Conservation (phyloP, 345 rosid genomes). For the Clausena lansium region DNA sequence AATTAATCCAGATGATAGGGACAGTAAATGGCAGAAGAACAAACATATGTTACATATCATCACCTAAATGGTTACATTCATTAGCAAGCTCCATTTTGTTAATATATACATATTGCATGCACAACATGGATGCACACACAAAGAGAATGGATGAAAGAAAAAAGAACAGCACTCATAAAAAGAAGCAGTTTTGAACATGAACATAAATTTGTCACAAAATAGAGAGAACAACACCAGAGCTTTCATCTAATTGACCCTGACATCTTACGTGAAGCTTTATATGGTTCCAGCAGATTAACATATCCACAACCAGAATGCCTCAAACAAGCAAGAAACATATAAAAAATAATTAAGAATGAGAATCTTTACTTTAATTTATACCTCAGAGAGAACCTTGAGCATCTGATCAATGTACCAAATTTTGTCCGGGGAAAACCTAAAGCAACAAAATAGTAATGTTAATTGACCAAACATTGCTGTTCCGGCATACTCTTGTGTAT, state of each 20-base stretch:
- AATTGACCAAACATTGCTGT: slow-evolving; percentile 14
- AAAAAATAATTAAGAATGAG: not conserved
- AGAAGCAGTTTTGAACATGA: not conserved
- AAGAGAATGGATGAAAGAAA: not conserved
- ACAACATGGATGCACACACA: not conserved
- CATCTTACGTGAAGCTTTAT: not conserved
- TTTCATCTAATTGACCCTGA: not conserved
- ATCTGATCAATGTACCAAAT: slow-evolving; percentile 98
- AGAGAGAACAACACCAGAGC: not conserved
- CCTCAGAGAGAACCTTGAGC: slow-evolving; percentile 99
- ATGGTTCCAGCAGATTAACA: not conserved
- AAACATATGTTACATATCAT: not conserved
- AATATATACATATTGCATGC: not conserved
- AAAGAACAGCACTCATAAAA: not conserved
- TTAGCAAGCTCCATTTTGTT: not conserved
- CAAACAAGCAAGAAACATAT: slow-evolving; percentile 9
- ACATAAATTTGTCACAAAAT: not conserved
- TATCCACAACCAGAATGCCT: slow-evolving; percentile 9
- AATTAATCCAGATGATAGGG: not conserved
- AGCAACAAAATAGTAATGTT: slow-evolving; percentile 27
- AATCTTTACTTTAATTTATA: slow-evolving; percentile 29
- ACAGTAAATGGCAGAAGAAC: slow-evolving; percentile 1
- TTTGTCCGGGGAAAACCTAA: slow-evolving; percentile 95
- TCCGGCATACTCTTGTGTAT: not conserved
- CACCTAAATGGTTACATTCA: not conserved